Conservation (phyloP, 176 grass and related monocot genomes). For the Aegilops tauschii region DNA sequence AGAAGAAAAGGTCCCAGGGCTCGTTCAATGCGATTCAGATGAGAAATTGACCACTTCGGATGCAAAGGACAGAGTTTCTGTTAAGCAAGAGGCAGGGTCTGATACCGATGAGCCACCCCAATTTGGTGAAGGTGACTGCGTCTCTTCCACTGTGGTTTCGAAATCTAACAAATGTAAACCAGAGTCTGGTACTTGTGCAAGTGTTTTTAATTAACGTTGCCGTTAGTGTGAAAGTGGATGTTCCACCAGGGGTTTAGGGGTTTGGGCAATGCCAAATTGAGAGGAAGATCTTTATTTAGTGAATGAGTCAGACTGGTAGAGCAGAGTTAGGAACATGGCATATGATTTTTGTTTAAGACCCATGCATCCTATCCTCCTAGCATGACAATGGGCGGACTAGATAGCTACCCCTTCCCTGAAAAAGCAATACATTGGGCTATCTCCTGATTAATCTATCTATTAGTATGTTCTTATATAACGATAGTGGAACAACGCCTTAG, state of each 20-base stretch:
- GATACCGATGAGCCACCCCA: slow-evolving; percentile 12
- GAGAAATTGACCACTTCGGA: background rate
- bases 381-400: background rate
- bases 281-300: background rate
- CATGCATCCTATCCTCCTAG: background rate
- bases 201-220: background rate
- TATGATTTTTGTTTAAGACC: background rate
- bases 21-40: background rate
- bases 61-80: background rate
- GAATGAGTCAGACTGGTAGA: background rate
- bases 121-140: slow-evolving; percentile 28
- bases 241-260: background rate
- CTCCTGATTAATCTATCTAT: background rate
- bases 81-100: background rate
- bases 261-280: background rate
- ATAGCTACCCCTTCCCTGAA: background rate
- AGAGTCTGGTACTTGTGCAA: background rate
- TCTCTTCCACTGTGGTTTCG: slow-evolving; percentile 8
- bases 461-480: background rate
- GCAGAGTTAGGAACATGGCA: background rate
- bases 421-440: background rate
- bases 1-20: slow-evolving; percentile 10
- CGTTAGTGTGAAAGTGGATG: background rate
- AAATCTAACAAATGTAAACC: background rate
- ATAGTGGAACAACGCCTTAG: background rate